phyloP scores from a whole-genome alignment of 1,284 basidiomycete genomes.

The Malassezia caprae region DNA sequence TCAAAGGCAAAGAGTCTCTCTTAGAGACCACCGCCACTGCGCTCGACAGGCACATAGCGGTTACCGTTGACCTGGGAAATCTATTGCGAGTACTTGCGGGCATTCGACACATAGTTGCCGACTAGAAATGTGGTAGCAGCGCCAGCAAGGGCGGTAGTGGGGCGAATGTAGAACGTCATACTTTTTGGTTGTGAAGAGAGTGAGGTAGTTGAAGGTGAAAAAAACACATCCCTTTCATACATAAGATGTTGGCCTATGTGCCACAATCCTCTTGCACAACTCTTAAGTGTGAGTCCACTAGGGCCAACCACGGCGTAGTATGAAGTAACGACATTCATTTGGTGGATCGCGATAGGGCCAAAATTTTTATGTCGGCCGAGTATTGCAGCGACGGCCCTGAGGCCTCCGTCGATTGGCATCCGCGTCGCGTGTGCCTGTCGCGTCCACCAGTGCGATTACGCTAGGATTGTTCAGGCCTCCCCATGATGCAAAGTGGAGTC shows the following conservation, averaged over 20 bases:
- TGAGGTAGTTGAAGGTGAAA: not conserved
- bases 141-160: not conserved
- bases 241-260: not conserved
- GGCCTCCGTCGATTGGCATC: not conserved
- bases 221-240: not conserved
- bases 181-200: not conserved
- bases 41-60: constrained; percentile 14
- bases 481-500: not conserved
- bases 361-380: not conserved
- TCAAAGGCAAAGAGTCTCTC: not conserved
- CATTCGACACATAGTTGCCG: not conserved
- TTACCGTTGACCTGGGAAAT: not conserved
- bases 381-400: not conserved
- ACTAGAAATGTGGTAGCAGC: not conserved
- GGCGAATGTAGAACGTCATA: not conserved
- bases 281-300: not conserved
- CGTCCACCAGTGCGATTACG: not conserved
- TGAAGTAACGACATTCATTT: not conserved
- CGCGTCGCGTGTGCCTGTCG: not conserved
- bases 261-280: not conserved
- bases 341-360: not conserved
- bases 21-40: constrained; percentile 17
- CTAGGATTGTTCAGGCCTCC: not conserved
- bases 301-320: not conserved
- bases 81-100: not conserved